Evolutionary conservation across 805 yeast species (phyloP).

Genomic region (Saccharomycopsis fodiens): DNA sequence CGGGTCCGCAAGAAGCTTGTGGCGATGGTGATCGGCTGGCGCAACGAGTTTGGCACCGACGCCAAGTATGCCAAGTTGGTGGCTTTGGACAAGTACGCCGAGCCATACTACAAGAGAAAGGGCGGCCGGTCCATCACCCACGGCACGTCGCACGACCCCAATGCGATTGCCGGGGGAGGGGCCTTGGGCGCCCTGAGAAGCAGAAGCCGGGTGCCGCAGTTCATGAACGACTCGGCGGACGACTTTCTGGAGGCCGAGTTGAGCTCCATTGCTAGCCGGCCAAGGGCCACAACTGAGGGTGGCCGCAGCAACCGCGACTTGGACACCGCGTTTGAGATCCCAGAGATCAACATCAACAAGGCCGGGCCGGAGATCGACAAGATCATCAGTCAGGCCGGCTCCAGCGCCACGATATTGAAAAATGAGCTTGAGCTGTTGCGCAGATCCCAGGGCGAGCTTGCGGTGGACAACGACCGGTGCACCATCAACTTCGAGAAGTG

Average conservation of each 20-base stretch:
- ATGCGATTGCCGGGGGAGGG: neutral
- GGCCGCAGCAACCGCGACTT: conserved; percentile 27
- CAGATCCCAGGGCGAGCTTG: conserved; percentile 38
- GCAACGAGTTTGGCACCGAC: conserved; percentile 42
- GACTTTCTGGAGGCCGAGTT: conserved; percentile 21
- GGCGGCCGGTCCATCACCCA: conserved; percentile 20
- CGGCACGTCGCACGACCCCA: conserved; percentile 18
- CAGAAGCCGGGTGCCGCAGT: conserved; percentile 15
- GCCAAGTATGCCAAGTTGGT: conserved; percentile 44
- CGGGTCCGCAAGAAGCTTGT: conserved; percentile 41
- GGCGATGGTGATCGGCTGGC: conserved; percentile 60
- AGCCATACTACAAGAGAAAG: conserved; percentile 23
- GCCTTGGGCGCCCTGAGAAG: conserved; percentile 7
- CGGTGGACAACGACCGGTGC: conserved; percentile 57
- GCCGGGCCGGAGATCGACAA: conserved; percentile 68
- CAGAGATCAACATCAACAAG: conserved; percentile 56
- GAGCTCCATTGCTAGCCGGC: conserved; percentile 18
- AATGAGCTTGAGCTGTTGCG: conserved; percentile 46
- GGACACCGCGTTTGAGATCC: conserved; percentile 50
- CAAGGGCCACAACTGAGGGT: conserved; percentile 29
- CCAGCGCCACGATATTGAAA: conserved; percentile 60
- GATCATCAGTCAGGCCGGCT: conserved; percentile 67
- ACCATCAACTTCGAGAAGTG: conserved; percentile 68
- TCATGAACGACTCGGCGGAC: conserved; percentile 22
- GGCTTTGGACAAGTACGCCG: conserved; percentile 31